phyloP scores from a whole-genome alignment of 257 asterid genomes.

The Solanum ossicruentum region DNA sequence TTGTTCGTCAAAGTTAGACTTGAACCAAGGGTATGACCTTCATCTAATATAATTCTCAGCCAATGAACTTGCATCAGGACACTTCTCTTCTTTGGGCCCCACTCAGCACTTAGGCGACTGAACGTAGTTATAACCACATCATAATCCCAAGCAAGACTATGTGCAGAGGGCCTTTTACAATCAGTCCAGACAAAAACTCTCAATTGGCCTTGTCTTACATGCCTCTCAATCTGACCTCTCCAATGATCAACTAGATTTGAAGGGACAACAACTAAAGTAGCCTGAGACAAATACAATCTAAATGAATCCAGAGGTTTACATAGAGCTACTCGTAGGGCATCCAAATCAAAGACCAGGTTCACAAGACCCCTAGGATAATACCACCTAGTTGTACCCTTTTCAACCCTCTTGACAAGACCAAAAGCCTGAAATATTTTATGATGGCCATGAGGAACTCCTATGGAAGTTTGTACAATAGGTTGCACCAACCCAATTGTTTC shows the following conservation, averaged over 20 bases:
- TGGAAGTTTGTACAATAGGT: constrained; percentile 49
- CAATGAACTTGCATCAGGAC: constrained; percentile 88
- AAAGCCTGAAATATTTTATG: constrained; percentile 77
- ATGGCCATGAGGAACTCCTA: constrained; percentile 46
- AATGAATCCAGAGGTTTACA: constrained; percentile 76
- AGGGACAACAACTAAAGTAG: constrained; percentile 88
- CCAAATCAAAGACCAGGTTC: constrained; percentile 77
- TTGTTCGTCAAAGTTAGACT: constrained; percentile 87
- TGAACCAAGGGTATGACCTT: constrained; percentile 97
- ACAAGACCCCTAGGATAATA: constrained; percentile 59
- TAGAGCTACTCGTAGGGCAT: constrained; percentile 75
- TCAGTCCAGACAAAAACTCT: constrained; percentile 81
- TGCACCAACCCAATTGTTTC: constrained; percentile 76
- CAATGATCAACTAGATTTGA: constrained; percentile 90
- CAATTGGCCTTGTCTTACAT: constrained; percentile 71
- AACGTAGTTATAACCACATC: constrained; percentile 93
- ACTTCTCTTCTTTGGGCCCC: constrained; percentile 76
- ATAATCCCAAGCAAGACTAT: constrained; percentile 88
- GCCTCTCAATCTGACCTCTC: constrained; percentile 78
- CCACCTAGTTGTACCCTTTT: constrained; percentile 62
- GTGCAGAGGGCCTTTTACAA: constrained; percentile 66
- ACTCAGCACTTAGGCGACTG: constrained; percentile 89
- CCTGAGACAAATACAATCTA: constrained; percentile 69
- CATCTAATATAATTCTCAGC: constrained; percentile 89
- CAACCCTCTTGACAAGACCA: constrained; percentile 66